Evolutionary conservation across 345 rosid genomes (phyloP).

Genomic region (Adansonia digitata): DNA sequence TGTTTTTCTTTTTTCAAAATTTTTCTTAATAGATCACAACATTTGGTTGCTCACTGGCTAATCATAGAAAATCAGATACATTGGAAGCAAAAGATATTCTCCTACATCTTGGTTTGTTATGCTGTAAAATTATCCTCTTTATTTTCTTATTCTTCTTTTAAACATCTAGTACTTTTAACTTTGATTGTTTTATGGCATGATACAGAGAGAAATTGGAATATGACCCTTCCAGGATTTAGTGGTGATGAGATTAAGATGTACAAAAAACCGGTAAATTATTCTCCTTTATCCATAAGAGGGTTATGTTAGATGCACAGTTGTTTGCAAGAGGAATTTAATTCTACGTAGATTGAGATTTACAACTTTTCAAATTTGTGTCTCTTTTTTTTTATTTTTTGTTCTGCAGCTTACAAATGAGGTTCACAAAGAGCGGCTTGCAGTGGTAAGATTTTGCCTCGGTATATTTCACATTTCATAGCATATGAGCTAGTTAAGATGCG

Average conservation of each 20-base stretch:
- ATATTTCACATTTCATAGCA: not conserved
- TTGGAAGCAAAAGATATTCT: slow-evolving; percentile 96
- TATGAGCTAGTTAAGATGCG: not conserved
- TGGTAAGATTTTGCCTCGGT: slow-evolving; percentile 39
- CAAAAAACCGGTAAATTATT: slow-evolving; percentile 58
- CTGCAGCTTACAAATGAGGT: slow-evolving; percentile 67
- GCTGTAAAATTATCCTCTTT: slow-evolving; percentile 5
- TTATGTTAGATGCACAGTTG: slow-evolving; percentile 1
- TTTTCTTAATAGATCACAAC: slow-evolving; percentile 62
- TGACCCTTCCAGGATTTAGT: slow-evolving; percentile 82
- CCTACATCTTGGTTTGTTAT: slow-evolving; percentile 82
- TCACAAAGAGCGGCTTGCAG: slow-evolving; percentile 87
- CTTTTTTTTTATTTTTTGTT: too few species aligned
- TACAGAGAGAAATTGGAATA: slow-evolving; percentile 89
- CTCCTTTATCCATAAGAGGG: not conserved
- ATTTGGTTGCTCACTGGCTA: slow-evolving; percentile 93
- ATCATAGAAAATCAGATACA: slow-evolving; percentile 86
- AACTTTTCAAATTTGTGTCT: not conserved
- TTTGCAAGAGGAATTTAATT: not conserved
- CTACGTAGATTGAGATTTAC: not conserved
- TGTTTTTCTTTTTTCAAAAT: not conserved
- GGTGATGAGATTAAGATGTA: slow-evolving; percentile 86
- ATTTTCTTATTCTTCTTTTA: not conserved
- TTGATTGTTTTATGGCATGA: slow-evolving; percentile 19
- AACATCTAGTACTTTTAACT: slow-evolving; percentile 8